Percentiles rank a stretch among this genome's conserved stretches.
These are phyloP conservation scores for Capillidium rhysosporum DNA, from an alignment of 371 early-diverging fungal genomes.

Conservation along the genomic window DNA sequence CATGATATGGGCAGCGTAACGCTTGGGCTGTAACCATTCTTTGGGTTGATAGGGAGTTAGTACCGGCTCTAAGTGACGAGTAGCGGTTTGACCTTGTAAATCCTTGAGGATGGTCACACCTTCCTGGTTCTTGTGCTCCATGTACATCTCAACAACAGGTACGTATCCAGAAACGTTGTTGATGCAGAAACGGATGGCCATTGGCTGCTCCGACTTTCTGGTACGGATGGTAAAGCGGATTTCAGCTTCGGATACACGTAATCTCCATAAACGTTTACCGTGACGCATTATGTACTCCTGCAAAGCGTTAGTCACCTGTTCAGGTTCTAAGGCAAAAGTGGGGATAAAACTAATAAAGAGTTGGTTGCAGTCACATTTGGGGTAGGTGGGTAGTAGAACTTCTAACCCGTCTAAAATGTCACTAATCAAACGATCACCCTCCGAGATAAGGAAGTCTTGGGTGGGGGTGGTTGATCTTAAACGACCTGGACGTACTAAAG, in stretches of 20 bases:
- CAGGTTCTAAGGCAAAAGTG: constrained; percentile 70
- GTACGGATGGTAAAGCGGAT: constrained; percentile 78
- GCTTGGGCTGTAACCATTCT: constrained; percentile 90
- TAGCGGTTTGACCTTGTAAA: constrained; percentile 47
- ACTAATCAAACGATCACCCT: constrained; percentile 74
- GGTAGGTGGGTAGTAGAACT: constrained; percentile 64
- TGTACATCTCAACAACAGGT: constrained; percentile 75
- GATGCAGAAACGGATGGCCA: constrained; percentile 80
- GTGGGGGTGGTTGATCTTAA: constrained; percentile 60
- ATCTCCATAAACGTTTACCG: constrained; percentile 84
- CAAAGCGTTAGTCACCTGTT: constrained; percentile 65
- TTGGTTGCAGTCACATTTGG: constrained; percentile 95
- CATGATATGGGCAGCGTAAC: constrained; percentile 94
- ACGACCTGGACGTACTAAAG: constrained; percentile 82
- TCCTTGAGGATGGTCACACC: constrained; percentile 57
- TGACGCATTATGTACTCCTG: constrained; percentile 83
- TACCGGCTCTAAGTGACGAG: constrained; percentile 67
- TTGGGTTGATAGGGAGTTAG: constrained; percentile 75
- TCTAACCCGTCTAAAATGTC: constrained; percentile 90
- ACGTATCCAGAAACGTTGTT: constrained; percentile 83
- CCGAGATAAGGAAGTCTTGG: constrained; percentile 81
- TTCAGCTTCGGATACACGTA: constrained; percentile 85
- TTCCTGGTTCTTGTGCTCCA: constrained; percentile 58
- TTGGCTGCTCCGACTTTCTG: constrained; percentile 25
- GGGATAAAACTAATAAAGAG: constrained; percentile 95